These are phyloP conservation scores for Cladobotryum mycophilum DNA, from an alignment of 2,329 filamentous ascomycete species.

Conservation along the genomic window DNA sequence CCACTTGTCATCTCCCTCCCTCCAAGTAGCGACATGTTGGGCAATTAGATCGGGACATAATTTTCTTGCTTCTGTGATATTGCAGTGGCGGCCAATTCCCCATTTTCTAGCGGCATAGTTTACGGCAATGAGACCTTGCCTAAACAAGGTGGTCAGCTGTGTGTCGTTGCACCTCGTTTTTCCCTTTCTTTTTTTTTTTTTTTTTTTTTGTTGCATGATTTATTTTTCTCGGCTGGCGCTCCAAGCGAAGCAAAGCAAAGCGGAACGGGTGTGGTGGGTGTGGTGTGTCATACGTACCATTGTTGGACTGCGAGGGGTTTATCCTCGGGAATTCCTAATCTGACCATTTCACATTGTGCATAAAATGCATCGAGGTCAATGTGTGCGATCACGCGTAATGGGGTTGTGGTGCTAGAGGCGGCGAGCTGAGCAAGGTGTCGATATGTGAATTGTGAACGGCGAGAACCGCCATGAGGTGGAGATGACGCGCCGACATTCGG, in stretches of 20 bases:
- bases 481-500: constrained; percentile 21
- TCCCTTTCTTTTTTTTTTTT: too few species aligned
- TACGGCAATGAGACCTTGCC: constrained; percentile 89
- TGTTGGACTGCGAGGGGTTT: constrained; percentile 89
- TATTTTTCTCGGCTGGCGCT: too few species aligned
- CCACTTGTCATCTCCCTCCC: constrained; percentile 87
- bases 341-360: constrained; percentile 89
- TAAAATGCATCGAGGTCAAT: constrained; percentile 98
- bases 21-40: constrained; percentile 93
- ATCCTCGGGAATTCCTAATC: constrained; percentile 66
- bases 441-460: constrained; percentile 72
- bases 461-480: constrained; percentile 19
- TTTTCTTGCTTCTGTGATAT: constrained; percentile 74
- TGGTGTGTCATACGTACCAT: constrained; percentile 48
- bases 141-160: constrained; percentile 22
- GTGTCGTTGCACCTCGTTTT: too few species aligned
- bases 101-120: constrained; percentile 86
- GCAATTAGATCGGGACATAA: constrained; percentile 76
- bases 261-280: neutral
- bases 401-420: constrained; percentile 63
- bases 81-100: constrained; percentile 74
- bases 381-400: constrained; percentile 81
- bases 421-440: constrained; percentile 74
- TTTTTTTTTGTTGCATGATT: neutral
- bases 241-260: too few species aligned